Base-by-base conservation (phyloP, 1,139 yeast species). In the Diutina sp. region DNA sequence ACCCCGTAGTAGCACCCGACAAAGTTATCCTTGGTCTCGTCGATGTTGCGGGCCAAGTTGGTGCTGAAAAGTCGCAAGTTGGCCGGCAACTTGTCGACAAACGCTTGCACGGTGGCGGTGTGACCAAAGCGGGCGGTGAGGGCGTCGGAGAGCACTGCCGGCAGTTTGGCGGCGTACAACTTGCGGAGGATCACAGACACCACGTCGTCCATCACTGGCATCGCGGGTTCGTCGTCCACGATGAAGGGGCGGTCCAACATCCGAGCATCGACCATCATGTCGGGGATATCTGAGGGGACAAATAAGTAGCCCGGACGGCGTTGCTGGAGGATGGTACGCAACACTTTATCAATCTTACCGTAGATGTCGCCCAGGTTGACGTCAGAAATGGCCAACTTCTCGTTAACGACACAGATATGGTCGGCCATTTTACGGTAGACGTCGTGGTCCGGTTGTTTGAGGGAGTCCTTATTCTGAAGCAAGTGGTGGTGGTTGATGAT, bases 291-390 rank as follows among this genome's bases (percentile, higher is more conserved):
- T 51, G 79, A 73, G 2, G 97, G 97, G 52, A 90, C 68, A 65
- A 81, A 87, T 58, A 90, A 70, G 65, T 86, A 89, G 7, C 95
- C 96, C 0, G 97, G 97, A 65, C 85, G 80, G 35, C 85, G 82
- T 58, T 78, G 75, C 52, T 69, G 72, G 61, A 80, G 72, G 41
- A 88, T 82, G 41, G 78, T 73, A 52, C 66, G 65, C 60, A 90
- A 78, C 4, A 88, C 88, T 35, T 72, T 72, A 67, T 90, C 97
- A 57, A 90, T 72, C 58, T 70, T 70, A 30, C 62, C 66, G 56
- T 59, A 55, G 53, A 69, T 62, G 76, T 64, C 80, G 47, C 59
- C 72, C 30, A 82, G 73, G 1, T 83, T 85, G 11, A 70, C 67
- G 2, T 72, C 68, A 38, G 82, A 76, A 59, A 76, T 72, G 54